phyloP scores from a whole-genome alignment of 495 filamentous ascomycete genomes.

The Penicillium manginii region DNA sequence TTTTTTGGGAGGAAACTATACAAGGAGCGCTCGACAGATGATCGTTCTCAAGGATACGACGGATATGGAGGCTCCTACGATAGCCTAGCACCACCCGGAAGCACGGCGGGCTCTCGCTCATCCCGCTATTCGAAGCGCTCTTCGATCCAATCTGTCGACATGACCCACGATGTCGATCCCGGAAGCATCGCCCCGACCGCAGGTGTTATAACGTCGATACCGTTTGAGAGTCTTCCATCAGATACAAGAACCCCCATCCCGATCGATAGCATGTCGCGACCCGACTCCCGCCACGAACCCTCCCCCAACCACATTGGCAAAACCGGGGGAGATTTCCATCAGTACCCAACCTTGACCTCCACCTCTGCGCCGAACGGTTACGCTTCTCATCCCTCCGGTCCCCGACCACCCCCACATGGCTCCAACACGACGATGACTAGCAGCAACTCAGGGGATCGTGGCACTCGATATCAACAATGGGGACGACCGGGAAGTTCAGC shows the following conservation, averaged over 20 bases:
- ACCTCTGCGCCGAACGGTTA: constrained; percentile 45
- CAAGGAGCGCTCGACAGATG: constrained; percentile 69
- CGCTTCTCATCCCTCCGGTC: constrained; percentile 63
- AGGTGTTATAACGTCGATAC: constrained; percentile 88
- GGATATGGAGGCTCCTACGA: constrained; percentile 54
- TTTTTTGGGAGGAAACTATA: constrained; percentile 81
- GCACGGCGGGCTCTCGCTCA: constrained; percentile 67
- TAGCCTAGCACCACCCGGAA: constrained; percentile 50
- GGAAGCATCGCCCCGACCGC: constrained; percentile 69
- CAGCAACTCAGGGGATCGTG: constrained; percentile 63
- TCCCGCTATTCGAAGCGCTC: constrained; percentile 81
- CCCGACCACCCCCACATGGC: constrained; percentile 69
- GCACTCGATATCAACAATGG: constrained; percentile 75
- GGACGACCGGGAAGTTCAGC: constrained; percentile 60
- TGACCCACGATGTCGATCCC: constrained; percentile 49
- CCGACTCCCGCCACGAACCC: constrained; percentile 72
- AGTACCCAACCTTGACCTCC: constrained; percentile 79
- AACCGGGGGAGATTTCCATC: constrained; percentile 78
- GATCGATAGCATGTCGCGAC: constrained; percentile 74
- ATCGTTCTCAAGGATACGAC: constrained; percentile 61
- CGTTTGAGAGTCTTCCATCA: constrained; percentile 75
- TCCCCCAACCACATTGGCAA: constrained; percentile 83
- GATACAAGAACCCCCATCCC: constrained; percentile 72
- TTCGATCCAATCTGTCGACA: constrained; percentile 74
- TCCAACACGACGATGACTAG: constrained; percentile 69